Conservation (phyloP, 768 basidiomycete genomes). For the Rhodotorula babjevae region DNA sequence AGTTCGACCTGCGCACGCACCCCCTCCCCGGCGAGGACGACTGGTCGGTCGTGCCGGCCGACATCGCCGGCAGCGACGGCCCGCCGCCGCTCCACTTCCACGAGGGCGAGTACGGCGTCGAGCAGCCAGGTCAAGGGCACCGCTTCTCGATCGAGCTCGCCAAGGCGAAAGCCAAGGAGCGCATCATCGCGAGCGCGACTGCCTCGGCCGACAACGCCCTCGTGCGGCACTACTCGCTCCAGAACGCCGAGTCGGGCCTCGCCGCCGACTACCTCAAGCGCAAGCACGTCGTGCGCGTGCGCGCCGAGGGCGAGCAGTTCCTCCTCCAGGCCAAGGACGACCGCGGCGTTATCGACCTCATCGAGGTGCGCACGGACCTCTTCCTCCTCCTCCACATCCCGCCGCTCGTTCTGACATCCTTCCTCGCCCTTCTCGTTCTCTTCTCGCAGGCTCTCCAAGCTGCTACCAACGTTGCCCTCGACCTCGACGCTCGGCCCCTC, state of each 20-base stretch:
- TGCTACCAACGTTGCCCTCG: constrained; percentile 82
- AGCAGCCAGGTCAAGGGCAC: not conserved
- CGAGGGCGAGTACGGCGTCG: constrained; percentile 36
- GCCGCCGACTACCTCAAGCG: constrained; percentile 93
- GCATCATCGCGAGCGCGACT: constrained; percentile 26
- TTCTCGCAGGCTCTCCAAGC: constrained; percentile 60
- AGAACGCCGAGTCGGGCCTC: constrained; percentile 61
- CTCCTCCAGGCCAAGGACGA: constrained; percentile 81
- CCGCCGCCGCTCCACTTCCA: constrained; percentile 36
- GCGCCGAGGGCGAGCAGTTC: constrained; percentile 95
- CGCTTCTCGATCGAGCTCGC: constrained; percentile 29
- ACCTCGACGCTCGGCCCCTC: constrained; percentile 72
- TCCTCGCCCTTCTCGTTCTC: not conserved
- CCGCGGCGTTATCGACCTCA: constrained; percentile 84
- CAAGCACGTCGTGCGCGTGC: constrained; percentile 84
- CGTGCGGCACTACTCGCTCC: constrained; percentile 43
- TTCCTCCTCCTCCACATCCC: constrained; percentile 43
- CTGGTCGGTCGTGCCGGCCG: constrained; percentile 21
- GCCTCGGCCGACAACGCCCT: constrained; percentile 28
- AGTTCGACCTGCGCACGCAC: constrained; percentile 47
- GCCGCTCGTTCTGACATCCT: not conserved
- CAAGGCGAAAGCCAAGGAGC: constrained; percentile 33
- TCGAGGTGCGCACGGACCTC: constrained; percentile 70
- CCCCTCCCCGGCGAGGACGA: constrained; percentile 38
- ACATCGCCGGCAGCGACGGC: constrained; percentile 25